These are phyloP conservation scores for Poteriospumella lacustris DNA, from an alignment of 108 stramenopile species.

Conservation along the genomic window DNA sequence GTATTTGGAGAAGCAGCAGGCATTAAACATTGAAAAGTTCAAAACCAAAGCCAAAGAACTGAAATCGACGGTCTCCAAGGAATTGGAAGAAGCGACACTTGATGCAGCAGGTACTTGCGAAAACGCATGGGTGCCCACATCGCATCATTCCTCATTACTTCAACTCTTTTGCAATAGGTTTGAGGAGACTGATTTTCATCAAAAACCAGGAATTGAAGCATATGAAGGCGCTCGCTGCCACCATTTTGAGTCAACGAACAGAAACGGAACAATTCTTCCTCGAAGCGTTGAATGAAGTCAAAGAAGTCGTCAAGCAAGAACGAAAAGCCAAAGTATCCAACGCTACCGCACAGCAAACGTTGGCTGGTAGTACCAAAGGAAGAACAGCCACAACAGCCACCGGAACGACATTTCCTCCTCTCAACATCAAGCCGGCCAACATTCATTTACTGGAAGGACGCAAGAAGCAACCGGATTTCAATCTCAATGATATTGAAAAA, in stretches of 20 bases:
- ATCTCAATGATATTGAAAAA: not conserved
- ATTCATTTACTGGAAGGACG: constrained; percentile 4
- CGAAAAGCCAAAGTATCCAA: not conserved
- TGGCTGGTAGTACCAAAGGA: not conserved
- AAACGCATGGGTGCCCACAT: too few relatives aligned
- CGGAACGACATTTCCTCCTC: constrained; percentile 5
- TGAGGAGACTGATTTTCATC: constrained; percentile 23
- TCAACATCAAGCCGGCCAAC: not conserved
- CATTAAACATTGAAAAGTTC: constrained; percentile 27
- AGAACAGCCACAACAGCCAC: not conserved
- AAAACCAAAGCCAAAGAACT: constrained; percentile 26
- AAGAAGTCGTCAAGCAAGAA: constrained; percentile 15
- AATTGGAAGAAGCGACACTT: constrained; percentile 46
- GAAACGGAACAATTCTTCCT: constrained; percentile 59
- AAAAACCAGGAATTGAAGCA: constrained; percentile 48
- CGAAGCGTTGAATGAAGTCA: constrained; percentile 46
- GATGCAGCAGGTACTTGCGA: constrained; percentile 50
- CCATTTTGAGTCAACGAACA: constrained; percentile 54
- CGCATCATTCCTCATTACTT: not conserved
- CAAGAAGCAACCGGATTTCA: not conserved
- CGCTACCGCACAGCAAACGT: not conserved
- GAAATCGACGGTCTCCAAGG: constrained; percentile 37
- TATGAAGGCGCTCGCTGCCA: constrained; percentile 52
- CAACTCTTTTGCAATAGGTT: not conserved
- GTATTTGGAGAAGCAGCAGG: constrained; percentile 40